A percentile compares a stretch with the other conserved stretches of the same genome.
These are phyloP conservation scores for Plasmodium gaboni DNA, from an alignment of 169 alveolate genomes.

Conservation along the genomic window DNA sequence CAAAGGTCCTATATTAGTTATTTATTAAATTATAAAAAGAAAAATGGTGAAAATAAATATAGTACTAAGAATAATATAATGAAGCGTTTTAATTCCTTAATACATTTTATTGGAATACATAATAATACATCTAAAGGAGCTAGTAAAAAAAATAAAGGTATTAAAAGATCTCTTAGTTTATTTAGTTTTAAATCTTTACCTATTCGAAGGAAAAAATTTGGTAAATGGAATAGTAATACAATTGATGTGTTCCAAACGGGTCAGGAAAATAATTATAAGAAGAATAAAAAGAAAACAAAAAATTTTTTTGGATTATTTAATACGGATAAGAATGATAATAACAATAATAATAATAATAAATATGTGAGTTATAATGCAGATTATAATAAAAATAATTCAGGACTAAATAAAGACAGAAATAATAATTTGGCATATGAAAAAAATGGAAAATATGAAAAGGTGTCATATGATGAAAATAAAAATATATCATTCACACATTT, in stretches of 20 bases:
- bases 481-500: background rate
- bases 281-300: constrained; percentile 4
- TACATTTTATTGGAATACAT: constrained; percentile 14
- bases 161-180: constrained; percentile 27
- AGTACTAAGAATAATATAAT: background rate
- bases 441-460: constrained; percentile 10
- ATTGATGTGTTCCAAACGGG: background rate
- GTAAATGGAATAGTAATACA: constrained; percentile 3
- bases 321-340: background rate
- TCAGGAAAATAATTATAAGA: background rate
- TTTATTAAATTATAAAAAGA: constrained; percentile 38
- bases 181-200: constrained; percentile 13
- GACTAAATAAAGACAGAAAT: background rate
- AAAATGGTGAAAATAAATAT: background rate
- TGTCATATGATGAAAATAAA: background rate
- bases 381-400: background rate
- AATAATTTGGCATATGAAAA: background rate
- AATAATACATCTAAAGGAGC: constrained; percentile 5
- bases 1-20: constrained; percentile 23
- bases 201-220: background rate
- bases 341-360: background rate
- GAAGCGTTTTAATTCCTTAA: constrained; percentile 10
- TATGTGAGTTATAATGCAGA: constrained; percentile 1
- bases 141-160: constrained; percentile 1
- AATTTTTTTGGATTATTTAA: background rate